Evolutionary conservation across 768 basidiomycete species (phyloP).

Genomic region (Boletus sensibilis): DNA sequence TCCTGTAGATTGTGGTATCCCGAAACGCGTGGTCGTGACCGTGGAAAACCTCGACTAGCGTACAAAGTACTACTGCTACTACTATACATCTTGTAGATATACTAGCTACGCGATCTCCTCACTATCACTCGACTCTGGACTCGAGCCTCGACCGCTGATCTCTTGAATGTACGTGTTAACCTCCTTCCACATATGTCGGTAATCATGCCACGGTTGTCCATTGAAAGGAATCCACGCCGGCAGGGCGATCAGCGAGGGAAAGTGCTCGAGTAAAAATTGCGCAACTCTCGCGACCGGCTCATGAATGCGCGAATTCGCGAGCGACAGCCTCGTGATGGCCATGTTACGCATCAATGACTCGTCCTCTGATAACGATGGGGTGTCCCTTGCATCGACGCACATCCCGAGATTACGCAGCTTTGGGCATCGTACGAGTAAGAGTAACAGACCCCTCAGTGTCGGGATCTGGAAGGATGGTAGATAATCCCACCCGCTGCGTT

Average conservation of each 20-base stretch:
- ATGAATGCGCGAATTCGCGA: slow-evolving; percentile 4
- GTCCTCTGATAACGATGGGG: not conserved
- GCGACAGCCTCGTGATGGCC: not conserved
- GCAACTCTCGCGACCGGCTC: not conserved
- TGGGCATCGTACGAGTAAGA: not conserved
- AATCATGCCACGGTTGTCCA: not conserved
- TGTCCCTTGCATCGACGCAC: slow-evolving; percentile 1
- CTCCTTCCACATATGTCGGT: not conserved
- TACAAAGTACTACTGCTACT: not conserved
- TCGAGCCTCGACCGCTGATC: not conserved
- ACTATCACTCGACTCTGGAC: not conserved
- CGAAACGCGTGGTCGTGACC: slow-evolving; percentile 1
- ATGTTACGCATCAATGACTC: slow-evolving; percentile 1
- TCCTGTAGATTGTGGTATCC: not conserved
- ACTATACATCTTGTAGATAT: not conserved
- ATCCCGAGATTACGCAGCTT: not conserved
- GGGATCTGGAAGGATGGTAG: not conserved
- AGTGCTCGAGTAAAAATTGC: not conserved
- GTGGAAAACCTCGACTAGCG: slow-evolving; percentile 14
- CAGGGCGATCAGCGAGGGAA: not conserved
- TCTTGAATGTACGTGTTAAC: not conserved
- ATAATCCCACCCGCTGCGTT: not conserved
- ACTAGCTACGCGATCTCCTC: not conserved
- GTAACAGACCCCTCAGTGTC: slow-evolving; percentile 7
- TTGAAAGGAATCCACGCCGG: not conserved